phyloP scores from a whole-genome alignment of 2,329 filamentous ascomycete genomes.

The Penicillium sp. region DNA sequence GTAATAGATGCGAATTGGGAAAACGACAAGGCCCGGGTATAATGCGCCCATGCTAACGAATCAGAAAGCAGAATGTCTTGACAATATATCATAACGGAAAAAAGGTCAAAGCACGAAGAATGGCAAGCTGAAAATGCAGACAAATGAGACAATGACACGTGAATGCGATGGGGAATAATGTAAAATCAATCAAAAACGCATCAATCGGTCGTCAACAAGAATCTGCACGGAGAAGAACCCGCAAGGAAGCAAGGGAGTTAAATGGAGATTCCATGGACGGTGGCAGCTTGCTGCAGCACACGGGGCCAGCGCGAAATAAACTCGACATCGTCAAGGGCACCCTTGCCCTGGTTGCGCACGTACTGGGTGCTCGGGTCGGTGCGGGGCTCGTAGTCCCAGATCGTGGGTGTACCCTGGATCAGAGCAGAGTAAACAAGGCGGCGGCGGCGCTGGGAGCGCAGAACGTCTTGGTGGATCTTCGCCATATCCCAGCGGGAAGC shows the following conservation, averaged over 20 bases:
- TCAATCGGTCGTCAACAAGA: not conserved
- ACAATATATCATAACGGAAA: constrained; percentile 9
- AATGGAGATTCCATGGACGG: constrained; percentile 18
- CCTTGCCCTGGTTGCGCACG: constrained; percentile 60
- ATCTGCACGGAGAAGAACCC: too few species aligned
- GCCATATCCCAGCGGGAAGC: constrained; percentile 75
- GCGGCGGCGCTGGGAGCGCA: constrained; percentile 73
- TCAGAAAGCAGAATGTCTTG: not conserved
- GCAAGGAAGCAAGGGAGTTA: not conserved
- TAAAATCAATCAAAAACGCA: not conserved
- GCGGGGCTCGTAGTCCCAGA: constrained; percentile 80
- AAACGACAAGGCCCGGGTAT: constrained; percentile 25
- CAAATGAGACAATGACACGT: constrained; percentile 4
- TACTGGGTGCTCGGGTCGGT: constrained; percentile 57
- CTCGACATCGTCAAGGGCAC: constrained; percentile 41
- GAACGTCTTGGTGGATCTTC: constrained; percentile 68
- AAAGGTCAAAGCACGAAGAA: not conserved
- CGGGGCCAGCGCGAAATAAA: constrained; percentile 43
- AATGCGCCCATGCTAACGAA: constrained; percentile 29
- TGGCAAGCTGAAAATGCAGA: not conserved
- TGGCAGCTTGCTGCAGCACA: constrained; percentile 34
- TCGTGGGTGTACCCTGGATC: constrained; percentile 68
- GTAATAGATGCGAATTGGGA: constrained; percentile 12
- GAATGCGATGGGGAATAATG: not conserved
- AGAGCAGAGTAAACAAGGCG: constrained; percentile 76